Evolutionary conservation across 768 basidiomycete species (phyloP), one percentile per base, ranked within the genome.

Genomic region (Agaricus sinodeliciosus): DNA sequence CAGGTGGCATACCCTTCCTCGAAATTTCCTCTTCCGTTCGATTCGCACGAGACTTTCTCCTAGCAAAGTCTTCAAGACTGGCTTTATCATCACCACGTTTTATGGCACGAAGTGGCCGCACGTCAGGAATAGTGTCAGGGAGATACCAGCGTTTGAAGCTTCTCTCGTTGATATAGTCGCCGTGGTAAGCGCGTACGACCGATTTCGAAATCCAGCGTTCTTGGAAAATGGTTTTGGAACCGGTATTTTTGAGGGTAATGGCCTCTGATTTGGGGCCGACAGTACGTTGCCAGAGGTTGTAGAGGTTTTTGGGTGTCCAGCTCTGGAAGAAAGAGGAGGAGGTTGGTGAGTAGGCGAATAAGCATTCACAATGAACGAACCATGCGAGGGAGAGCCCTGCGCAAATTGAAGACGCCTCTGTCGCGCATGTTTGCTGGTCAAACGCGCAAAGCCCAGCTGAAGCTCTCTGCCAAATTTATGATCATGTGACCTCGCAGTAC

Each of bases 121-220:
- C 88, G 62, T 93, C 90, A 0, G 90, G 95, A 13, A 98, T 76
- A 0, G 79, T 84, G 55, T 80, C 75, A 13, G 95, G 95, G 35
- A 99, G 79, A 66, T 93, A 98, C 88, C 92, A 94, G 53, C 87
- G 82, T 65, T 94, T 94, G 79, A 97, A 98, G 35, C 85, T 85
- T 62, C 85, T 87, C 73, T 95, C 92, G 49, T 84, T 84, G 56
- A 97, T 93, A 64, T 80, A 87, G 76, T 96, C 94, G 19, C 94
- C 94, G 64, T 98, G 96, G 76, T 98, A 98, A 3, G 84, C 94
- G 51, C 94, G 84, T 28, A 92, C 79, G 54, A 92, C 81, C 3
- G 84, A 77, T 69, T 95, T 96, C 11, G 90, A 82, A 16, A 72
- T 74, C 91, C 93, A 97, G 37, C 94, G 87, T 61, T 95, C 89